A percentile compares a stretch with the other conserved stretches of the same genome.
Conservation (phyloP, 1,284 basidiomycete species). For the Rugosomyces carneus region DNA sequence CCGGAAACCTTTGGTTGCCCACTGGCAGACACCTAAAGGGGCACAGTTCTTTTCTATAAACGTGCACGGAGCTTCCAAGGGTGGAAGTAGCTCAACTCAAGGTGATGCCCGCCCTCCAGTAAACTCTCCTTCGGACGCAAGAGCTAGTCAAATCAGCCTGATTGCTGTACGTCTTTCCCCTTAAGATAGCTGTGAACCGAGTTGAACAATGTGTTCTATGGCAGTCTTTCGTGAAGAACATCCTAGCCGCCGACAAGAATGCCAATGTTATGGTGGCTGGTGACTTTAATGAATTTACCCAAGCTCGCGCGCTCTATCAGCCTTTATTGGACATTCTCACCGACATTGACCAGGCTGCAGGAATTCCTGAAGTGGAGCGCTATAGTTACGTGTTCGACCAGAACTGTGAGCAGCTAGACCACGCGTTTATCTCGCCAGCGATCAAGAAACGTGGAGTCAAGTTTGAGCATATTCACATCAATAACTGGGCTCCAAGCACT, state of each 20-base stretch:
- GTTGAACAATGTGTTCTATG: background rate
- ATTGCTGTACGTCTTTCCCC: constrained; percentile 34
- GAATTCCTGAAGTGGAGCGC: constrained; percentile 42
- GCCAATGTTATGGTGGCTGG: constrained; percentile 54
- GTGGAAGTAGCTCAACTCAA: constrained; percentile 47
- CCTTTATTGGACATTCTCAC: constrained; percentile 37
- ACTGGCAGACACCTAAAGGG: constrained; percentile 45
- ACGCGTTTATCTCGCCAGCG: constrained; percentile 47
- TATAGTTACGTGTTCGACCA: constrained; percentile 61
- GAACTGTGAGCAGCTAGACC: constrained; percentile 53
- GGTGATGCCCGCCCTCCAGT: constrained; percentile 56
- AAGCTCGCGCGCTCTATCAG: constrained; percentile 46
- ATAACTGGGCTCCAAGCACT: constrained; percentile 45
- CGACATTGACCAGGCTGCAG: constrained; percentile 47
- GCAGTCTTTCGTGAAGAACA: constrained; percentile 44
- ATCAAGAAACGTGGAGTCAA: constrained; percentile 35
- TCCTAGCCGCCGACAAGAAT: constrained; percentile 37
- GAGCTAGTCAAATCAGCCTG: constrained; percentile 45
- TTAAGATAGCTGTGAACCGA: background rate
- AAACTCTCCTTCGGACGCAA: constrained; percentile 43
- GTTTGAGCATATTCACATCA: constrained; percentile 55
- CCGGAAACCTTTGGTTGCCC: constrained; percentile 57
- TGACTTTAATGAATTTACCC: constrained; percentile 60
- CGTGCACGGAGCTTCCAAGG: constrained; percentile 56
- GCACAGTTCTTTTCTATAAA: constrained; percentile 53